phyloP scores from a whole-genome alignment of 345 rosid genomes.

The Gossypium herbaceum region DNA sequence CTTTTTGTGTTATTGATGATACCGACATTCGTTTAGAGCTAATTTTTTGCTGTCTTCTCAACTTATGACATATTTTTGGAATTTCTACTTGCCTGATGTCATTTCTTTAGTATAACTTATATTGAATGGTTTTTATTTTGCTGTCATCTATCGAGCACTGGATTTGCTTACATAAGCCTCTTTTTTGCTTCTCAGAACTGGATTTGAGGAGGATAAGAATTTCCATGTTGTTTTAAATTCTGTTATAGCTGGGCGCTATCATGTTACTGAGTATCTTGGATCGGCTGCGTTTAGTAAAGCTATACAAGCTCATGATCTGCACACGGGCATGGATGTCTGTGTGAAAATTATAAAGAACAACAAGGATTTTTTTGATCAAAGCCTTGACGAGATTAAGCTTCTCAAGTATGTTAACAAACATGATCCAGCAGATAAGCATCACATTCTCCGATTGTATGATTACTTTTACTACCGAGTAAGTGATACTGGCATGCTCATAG shows the following conservation, averaged over 20 bases:
- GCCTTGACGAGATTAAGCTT: conserved; percentile 98
- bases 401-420: conserved; percentile 97
- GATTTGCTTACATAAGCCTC: conserved; percentile 16
- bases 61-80: not conserved
- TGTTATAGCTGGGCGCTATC: conserved; percentile 94
- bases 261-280: conserved; percentile 98
- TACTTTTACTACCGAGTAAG: conserved; percentile 95
- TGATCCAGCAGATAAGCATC: conserved; percentile 96
- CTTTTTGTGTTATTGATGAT: not conserved
- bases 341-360: conserved; percentile 97
- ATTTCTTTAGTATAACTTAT: not conserved
- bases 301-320: conserved; percentile 98
- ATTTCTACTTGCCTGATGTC: not conserved
- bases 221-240: conserved; percentile 93
- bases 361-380: conserved; percentile 99
- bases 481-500: not conserved
- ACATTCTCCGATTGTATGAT: conserved; percentile 93
- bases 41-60: not conserved
- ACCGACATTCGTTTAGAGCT: not conserved
- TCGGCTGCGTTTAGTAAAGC: conserved; percentile 99
- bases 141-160: not conserved
- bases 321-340: conserved; percentile 98
- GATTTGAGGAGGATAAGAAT: conserved; percentile 99
- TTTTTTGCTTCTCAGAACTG: conserved; percentile 64
- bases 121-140: not conserved